A percentile compares a stretch with the other conserved stretches of the same genome.
These are phyloP conservation scores for Scheffersomyces spartinae DNA, from an alignment of 805 yeast species.

Conservation along the genomic window DNA sequence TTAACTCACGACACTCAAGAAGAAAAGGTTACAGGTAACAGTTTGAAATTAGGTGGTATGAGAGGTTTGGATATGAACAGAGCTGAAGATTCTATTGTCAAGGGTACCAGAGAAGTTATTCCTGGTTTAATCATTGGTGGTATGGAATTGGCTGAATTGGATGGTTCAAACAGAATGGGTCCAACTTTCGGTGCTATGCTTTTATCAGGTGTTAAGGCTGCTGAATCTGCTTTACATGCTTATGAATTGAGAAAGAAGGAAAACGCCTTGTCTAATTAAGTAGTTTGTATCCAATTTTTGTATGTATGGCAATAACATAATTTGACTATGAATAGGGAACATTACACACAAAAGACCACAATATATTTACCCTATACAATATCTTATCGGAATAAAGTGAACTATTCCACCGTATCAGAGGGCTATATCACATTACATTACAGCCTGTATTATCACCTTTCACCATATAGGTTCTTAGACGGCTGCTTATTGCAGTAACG, in stretches of 20 bases:
- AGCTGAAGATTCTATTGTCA: constrained; percentile 68
- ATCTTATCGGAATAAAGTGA: too few relatives aligned
- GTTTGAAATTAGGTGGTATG: constrained; percentile 60
- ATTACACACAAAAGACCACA: too few relatives aligned
- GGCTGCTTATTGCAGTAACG: too few relatives aligned
- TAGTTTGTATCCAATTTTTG: constrained; percentile 1
- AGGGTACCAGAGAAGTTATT: constrained; percentile 51
- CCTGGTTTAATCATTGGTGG: constrained; percentile 58
- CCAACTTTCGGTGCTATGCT: constrained; percentile 81
- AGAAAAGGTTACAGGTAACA: too few relatives aligned
- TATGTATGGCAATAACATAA: too few relatives aligned
- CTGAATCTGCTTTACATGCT: constrained; percentile 37
- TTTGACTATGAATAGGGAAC: too few relatives aligned
- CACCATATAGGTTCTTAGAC: too few relatives aligned
- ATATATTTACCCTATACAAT: too few relatives aligned
- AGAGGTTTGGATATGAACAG: constrained; percentile 69
- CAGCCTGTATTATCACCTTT: too few relatives aligned
- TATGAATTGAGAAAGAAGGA: constrained; percentile 25
- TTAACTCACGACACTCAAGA: constrained; percentile 8
- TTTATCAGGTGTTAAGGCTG: constrained; percentile 69
- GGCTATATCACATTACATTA: too few relatives aligned
- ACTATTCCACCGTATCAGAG: too few relatives aligned
- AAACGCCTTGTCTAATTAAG: constrained; percentile 8
- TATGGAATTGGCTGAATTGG: constrained; percentile 71
- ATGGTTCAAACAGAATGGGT: constrained; percentile 74